phyloP scores from a whole-genome alignment of 208 protist genomes.

The Spongospora subterranea region DNA sequence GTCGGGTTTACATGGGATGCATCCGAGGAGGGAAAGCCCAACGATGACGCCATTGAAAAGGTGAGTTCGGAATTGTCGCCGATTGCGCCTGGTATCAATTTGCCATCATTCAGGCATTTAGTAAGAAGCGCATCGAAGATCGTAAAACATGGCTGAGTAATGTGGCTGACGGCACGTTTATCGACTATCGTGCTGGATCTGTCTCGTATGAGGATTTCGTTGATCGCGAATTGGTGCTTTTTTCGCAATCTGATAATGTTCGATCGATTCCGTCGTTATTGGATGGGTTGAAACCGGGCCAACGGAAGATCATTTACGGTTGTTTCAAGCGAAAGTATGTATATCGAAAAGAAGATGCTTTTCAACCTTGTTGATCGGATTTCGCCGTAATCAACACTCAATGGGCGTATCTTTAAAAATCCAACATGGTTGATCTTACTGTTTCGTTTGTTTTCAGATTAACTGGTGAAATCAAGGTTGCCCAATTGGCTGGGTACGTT shows the following conservation, averaged over 20 bases:
- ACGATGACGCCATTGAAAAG: constrained; percentile 92
- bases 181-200: background rate
- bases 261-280: constrained; percentile 90
- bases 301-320: constrained; percentile 98
- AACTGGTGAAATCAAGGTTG: constrained; percentile 96
- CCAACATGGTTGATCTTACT: too few species aligned
- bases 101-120: constrained; percentile 93
- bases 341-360: too few species aligned
- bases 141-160: constrained; percentile 96
- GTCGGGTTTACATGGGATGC: constrained; percentile 90
- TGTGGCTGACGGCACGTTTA: constrained; percentile 71
- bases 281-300: constrained; percentile 98
- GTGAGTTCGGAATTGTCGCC: constrained; percentile 71
- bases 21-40: constrained; percentile 73
- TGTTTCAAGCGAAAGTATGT: constrained; percentile 97
- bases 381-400: too few species aligned
- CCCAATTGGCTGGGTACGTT: constrained; percentile 98
- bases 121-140: constrained; percentile 95
- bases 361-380: too few species aligned
- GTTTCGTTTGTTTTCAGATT: constrained; percentile 72
- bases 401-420: too few species aligned
- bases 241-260: constrained; percentile 89
- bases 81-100: background rate
- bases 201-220: constrained; percentile 65
- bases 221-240: constrained; percentile 96